Evolutionary conservation across 2,329 filamentous ascomycete genomes (phyloP).

Genomic region (Scytalidium lignicola): DNA sequence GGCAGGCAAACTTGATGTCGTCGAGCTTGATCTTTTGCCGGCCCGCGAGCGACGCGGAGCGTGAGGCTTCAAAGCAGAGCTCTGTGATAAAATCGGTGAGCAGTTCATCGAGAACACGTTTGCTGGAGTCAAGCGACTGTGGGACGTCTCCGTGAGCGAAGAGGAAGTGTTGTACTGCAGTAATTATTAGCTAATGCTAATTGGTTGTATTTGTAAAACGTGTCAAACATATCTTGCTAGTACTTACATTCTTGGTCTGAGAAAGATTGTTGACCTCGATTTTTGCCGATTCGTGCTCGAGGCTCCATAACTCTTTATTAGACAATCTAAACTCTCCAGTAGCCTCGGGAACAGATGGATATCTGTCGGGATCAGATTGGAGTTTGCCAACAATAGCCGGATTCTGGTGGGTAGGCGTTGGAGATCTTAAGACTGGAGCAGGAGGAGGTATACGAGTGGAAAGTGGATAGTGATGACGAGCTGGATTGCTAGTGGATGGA

Average conservation of each 20-base stretch:
- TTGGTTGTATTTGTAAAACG: neutral
- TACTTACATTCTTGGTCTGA: constrained; percentile 61
- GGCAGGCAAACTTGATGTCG: constrained; percentile 92
- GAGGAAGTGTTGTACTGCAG: constrained; percentile 65
- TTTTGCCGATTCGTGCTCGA: constrained; percentile 69
- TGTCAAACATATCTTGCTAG: neutral
- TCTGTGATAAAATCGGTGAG: constrained; percentile 96
- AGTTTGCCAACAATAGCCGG: no score
- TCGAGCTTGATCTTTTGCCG: constrained; percentile 98
- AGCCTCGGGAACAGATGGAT: neutral
- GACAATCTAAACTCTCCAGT: no score
- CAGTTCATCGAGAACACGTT: constrained; percentile 88
- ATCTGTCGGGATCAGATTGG: no score
- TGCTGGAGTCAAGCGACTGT: constrained; percentile 74
- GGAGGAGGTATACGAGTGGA: no score
- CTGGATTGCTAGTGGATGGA: no score
- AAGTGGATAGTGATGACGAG: no score
- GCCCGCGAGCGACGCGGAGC: constrained; percentile 77
- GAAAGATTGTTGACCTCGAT: constrained; percentile 82
- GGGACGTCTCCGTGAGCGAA: constrained; percentile 76
- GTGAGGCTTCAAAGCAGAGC: constrained; percentile 83
- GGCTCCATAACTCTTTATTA: constrained; percentile 57
- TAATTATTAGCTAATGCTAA: constrained; percentile 12
- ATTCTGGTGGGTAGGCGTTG: no score
- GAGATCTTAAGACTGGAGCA: no score